Evolutionary conservation across 257 asterid genomes (phyloP).

Genomic region (Hygrophila difformis): DNA sequence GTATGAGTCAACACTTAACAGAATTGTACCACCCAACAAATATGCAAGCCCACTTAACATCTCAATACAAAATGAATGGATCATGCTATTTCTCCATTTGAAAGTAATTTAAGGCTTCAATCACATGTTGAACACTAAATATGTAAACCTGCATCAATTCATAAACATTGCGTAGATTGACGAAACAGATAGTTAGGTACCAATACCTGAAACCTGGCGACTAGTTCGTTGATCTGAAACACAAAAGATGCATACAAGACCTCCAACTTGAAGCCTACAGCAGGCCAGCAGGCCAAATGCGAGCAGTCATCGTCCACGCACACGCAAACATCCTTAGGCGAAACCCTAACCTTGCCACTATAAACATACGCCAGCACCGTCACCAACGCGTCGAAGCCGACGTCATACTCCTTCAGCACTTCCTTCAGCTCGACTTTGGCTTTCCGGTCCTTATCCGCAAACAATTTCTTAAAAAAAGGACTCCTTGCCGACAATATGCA

Average conservation of each 20-base stretch:
- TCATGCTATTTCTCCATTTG: conserved; percentile 1
- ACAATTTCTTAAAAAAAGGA: conserved; percentile 48
- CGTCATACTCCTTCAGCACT: conserved; percentile 55
- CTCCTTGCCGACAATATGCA: conserved; percentile 79
- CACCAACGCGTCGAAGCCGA: conserved; percentile 64
- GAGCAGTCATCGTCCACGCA: conserved; percentile 82
- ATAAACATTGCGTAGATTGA: background rate
- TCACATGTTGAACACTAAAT: background rate
- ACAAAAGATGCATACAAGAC: conserved; percentile 58
- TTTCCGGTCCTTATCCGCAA: conserved; percentile 29
- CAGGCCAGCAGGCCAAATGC: conserved; percentile 85
- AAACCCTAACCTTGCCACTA: conserved; percentile 54
- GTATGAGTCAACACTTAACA: no score
- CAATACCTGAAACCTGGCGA: conserved; percentile 63
- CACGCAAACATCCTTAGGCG: conserved; percentile 52
- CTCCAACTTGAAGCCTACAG: conserved; percentile 53
- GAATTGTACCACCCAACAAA: background rate
- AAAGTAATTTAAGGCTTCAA: background rate
- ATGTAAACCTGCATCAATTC: background rate
- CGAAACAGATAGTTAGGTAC: conserved; percentile 6
- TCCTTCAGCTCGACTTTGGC: conserved; percentile 55
- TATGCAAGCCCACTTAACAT: background rate
- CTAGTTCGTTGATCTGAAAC: conserved; percentile 62
- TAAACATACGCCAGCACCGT: conserved; percentile 66
- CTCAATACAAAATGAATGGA: background rate